phyloP scores from a whole-genome alignment of 306 rosid species.

The Crotalaria pallida region DNA sequence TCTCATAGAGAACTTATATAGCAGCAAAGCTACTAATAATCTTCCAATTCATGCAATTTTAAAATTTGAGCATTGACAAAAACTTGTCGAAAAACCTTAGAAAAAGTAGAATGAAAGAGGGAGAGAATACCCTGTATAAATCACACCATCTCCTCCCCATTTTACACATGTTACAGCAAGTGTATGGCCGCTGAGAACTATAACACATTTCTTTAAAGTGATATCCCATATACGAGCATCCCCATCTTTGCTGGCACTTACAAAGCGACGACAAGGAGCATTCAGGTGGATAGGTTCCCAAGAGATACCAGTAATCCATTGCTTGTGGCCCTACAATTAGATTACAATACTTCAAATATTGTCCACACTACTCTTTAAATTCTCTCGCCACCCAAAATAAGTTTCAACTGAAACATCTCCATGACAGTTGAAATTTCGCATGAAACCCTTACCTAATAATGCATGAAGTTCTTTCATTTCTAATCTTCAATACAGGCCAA shows the following conservation, averaged over 20 bases:
- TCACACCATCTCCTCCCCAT: constrained; percentile 98
- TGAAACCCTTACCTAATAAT: background rate
- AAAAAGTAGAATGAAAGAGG: background rate
- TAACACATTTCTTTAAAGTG: constrained; percentile 52
- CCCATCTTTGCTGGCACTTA: constrained; percentile 96
- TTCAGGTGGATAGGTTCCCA: constrained; percentile 93
- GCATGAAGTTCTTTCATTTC: background rate
- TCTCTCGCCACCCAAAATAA: background rate
- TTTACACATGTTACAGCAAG: constrained; percentile 88
- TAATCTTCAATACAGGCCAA: background rate
- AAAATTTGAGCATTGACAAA: background rate
- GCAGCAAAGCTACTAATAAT: background rate
- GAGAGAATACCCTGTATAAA: constrained; percentile 74
- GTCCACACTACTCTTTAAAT: too few relatives aligned
- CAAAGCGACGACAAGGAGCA: constrained; percentile 90
- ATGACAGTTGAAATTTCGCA: background rate
- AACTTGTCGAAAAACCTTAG: background rate
- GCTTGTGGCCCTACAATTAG: constrained; percentile 76
- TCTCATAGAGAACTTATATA: background rate
- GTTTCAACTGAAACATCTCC: background rate
- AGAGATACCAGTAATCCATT: constrained; percentile 92
- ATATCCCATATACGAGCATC: constrained; percentile 97
- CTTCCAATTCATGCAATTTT: background rate
- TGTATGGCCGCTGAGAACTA: constrained; percentile 79
- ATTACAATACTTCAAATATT: background rate